Percentiles rank a stretch among this genome's conserved stretches.
Conservation (phyloP, 2,329 filamentous ascomycete species). For the Alternaria sp. region DNA sequence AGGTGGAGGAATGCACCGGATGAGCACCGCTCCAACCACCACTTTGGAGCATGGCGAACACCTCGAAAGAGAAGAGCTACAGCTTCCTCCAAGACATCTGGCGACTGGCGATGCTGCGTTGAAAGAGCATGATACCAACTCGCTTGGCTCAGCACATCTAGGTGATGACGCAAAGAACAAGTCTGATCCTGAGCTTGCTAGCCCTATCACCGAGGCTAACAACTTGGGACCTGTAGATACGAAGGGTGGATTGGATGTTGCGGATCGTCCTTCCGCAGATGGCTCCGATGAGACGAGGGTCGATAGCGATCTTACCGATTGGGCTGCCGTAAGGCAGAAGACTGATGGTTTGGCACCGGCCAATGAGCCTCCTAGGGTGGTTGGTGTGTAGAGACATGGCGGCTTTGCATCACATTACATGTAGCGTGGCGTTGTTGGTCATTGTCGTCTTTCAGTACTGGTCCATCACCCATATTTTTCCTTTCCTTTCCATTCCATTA, state of each 20-base stretch:
- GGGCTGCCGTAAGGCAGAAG: conserved; percentile 2
- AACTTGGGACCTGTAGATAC: not conserved
- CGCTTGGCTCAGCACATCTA: conserved; percentile 9
- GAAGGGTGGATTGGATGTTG: not conserved
- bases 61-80: not conserved
- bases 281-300: conserved; percentile 19
- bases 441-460: not conserved
- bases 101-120: not conserved
- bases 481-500: not conserved
- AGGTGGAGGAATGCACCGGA: conserved; percentile 16
- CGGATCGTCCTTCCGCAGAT: conserved; percentile 11
- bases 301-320: conserved; percentile 5
- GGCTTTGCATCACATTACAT: not conserved
- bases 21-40: conserved; percentile 26
- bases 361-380: not conserved
- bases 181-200: conserved; percentile 9
- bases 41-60: conserved; percentile 9
- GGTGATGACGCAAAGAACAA: conserved; percentile 2
- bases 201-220: not conserved
- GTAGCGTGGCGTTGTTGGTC: not conserved
- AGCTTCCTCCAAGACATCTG: not conserved
- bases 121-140: conserved; percentile 8
- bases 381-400: not conserved
- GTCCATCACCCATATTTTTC: not conserved
- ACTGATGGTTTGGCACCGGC: not conserved